Base-by-base conservation (phyloP, 2,329 filamentous ascomycete genomes). In the Exophiala spinifera region DNA sequence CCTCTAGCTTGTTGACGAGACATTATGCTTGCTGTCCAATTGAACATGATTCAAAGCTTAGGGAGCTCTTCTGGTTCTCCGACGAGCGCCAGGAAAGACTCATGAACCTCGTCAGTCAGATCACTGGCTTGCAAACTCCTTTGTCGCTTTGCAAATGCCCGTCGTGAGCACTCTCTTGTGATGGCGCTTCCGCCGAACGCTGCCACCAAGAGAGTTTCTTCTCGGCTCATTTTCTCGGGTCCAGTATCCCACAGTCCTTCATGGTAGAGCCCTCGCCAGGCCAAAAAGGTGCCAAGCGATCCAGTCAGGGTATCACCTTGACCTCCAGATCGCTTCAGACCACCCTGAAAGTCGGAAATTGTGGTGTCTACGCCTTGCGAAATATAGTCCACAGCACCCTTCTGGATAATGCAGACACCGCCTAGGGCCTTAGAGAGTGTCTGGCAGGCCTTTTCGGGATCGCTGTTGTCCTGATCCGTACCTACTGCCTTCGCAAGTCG, bases 261-360 rank as follows among this genome's bases (percentile, higher is more conserved):
- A 50, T 90, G 77, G 70, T 99, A 99, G 19, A 90, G 90, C 69
- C 85, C 86, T 57, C 92, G 80, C 85, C 92, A 99, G 1, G 84
- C 91, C 60, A 97, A 72, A 62, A 99, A 84, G 3, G 94, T 97
- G 1, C 88, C 94, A 61, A 99, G 76, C 31, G 85, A 85, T 1
- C 94, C 94, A 0, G 94, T 97, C 61, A 99, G 76, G 3, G 94
- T 97, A 73, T 99, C 94, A 1, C 94, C 94, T 73, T 99, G 94
- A 0, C 94, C 94, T 45, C 92, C 94, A 54, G 89, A 92, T 61
- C 94, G 80, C 81, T 99, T 99, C 70, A 84, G 73, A 1, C 92
- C 92, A 7, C 94, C 94, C 65, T 83, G 74, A 2, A 91, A 73
- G 63, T 96, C 91, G 21, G 86, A 88, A 0, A 87, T 75, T 21